These are phyloP conservation scores for Prunus mume DNA, from an alignment of 306 rosid genomes.

Conservation along the genomic window DNA sequence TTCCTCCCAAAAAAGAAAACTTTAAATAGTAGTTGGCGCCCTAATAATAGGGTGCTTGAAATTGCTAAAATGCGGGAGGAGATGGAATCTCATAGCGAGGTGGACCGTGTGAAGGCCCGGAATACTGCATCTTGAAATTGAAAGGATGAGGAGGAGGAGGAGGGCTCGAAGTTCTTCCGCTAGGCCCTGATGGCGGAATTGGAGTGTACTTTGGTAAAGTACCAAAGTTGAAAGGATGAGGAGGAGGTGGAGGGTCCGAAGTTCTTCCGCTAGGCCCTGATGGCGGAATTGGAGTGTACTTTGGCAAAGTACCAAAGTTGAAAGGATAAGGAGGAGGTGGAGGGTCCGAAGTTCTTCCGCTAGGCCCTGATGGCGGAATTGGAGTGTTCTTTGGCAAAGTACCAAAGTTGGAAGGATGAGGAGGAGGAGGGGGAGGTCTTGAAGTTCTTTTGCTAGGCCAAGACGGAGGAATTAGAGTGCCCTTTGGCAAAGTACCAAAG, in stretches of 20 bases:
- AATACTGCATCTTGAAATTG: not conserved
- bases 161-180: not conserved
- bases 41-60: too few relatives aligned
- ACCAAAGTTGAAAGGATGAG: not conserved
- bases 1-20: too few relatives aligned
- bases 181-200: conserved; percentile 2
- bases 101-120: not conserved
- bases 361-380: conserved; percentile 7
- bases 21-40: too few relatives aligned
- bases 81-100: not conserved
- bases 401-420: not conserved
- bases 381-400: not conserved
- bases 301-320: not conserved
- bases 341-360: not conserved
- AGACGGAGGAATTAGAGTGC: not conserved
- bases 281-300: not conserved
- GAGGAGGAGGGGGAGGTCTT: not conserved
- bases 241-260: not conserved
- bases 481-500: not conserved
- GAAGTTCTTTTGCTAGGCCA: not conserved
- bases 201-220: not conserved
- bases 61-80: not conserved
- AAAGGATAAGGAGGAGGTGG: not conserved
- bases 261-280: not conserved
- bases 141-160: not conserved